Base-by-base conservation (phyloP, 192 early-diverging fungal genomes). In the Pilobolus umbonatus region DNA sequence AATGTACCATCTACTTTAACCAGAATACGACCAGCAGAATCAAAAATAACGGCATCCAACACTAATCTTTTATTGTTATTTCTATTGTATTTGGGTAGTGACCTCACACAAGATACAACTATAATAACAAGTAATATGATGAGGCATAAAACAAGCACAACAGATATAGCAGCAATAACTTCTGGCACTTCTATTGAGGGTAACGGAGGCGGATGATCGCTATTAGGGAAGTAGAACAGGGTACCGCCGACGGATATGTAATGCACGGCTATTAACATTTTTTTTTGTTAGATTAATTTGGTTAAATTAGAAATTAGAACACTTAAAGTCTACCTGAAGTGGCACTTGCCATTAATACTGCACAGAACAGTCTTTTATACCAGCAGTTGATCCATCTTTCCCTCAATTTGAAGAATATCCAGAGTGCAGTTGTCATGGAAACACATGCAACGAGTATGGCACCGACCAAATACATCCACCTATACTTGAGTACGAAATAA, bases 331-430 rank as follows among this genome's bases (percentile, higher is more conserved):
- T 76, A 64, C 67, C 75, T 34, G 62, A 75, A 2, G 78, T 62
- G 36, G 76, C 76, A 6, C 67, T 5, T 0, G 56, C 73, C 66
- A 80, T 66, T 11, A 78, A 36, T 60, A 78, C 57, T 3, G 78
- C 70, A 54, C 70, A 73, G 10, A 66, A 73, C 25, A 75, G 34
- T 49, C 76, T 49, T 59, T 78, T 80, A 57, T 72, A 74, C 65
- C 69, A 67, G 25, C 55, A 48, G 36, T 65, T 73, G 35, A 59
- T 56, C 78, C 78, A 80, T 44, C 64, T 31, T 28, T 75, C 68
- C 29, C 76, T 60, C 36, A 80, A 49, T 21, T 64, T 64, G 53
- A 78, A 80, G 42, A 80, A 80, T n/a, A 80, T 71, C 22, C 48
- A 63, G 9, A 80, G 51, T 8, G 76, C 67, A 10, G 62, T 55